Conservation (phyloP, 768 basidiomycete genomes). For the Lactarius hatsudake region DNA sequence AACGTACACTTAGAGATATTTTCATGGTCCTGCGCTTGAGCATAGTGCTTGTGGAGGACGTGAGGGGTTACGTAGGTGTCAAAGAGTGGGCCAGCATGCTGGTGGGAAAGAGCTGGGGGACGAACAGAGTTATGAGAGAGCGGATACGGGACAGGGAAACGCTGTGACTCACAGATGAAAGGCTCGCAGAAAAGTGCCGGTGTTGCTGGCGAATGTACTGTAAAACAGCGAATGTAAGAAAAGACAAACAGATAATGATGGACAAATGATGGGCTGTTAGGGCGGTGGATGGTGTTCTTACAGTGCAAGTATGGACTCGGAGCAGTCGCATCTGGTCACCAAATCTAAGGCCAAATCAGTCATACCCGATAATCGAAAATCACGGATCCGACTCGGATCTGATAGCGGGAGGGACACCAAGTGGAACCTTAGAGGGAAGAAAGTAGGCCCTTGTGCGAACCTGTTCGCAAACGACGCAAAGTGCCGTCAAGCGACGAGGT, state of each 20-base stretch:
- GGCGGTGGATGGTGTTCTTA: conserved; percentile 5
- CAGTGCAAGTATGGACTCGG: conserved; percentile 1
- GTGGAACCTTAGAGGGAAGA: background rate
- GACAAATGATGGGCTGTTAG: background rate
- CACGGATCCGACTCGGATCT: background rate
- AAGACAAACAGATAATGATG: background rate
- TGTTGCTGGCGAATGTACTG: background rate
- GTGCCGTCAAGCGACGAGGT: background rate
- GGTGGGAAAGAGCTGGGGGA: conserved; percentile 17
- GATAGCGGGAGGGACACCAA: background rate
- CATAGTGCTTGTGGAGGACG: conserved; percentile 84
- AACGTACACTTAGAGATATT: conserved; percentile 54
- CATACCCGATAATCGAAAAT: conserved; percentile 13
- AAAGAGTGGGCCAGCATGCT: conserved; percentile 67
- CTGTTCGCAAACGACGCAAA: background rate
- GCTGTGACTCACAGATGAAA: conserved; percentile 15
- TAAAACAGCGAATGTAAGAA: background rate
- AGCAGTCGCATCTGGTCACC: conserved; percentile 15
- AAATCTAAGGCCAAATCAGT: conserved; percentile 5
- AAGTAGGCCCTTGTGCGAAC: background rate
- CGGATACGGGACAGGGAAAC: background rate
- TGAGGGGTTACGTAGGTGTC: conserved; percentile 88
- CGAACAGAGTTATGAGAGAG: background rate
- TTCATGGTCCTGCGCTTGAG: conserved; percentile 69
- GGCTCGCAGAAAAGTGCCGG: background rate